These are phyloP conservation scores for Fusarium sarcochroum DNA, from an alignment of 2,329 filamentous ascomycete species.

Conservation along the genomic window DNA sequence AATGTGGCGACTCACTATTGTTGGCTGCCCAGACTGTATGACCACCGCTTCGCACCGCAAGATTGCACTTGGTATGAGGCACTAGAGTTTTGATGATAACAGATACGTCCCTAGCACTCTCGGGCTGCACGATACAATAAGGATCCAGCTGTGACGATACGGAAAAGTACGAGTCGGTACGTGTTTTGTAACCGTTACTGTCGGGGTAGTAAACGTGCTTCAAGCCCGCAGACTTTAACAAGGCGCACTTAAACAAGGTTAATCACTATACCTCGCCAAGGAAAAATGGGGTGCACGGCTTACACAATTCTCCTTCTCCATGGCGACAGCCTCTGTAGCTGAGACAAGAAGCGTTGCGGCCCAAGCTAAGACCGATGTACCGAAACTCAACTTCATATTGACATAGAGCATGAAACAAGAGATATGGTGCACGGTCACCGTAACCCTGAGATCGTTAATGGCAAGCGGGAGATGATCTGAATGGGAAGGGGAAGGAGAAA, in stretches of 20 bases:
- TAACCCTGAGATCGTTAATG: not conserved
- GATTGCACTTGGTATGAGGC: slow-evolving; percentile 1
- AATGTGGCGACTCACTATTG: slow-evolving; percentile 4
- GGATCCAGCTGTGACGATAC: slow-evolving; percentile 38
- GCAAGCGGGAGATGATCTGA: slow-evolving; percentile 2
- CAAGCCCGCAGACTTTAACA: slow-evolving; percentile 24
- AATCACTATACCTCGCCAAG: not conserved
- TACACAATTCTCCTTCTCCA: slow-evolving; percentile 14
- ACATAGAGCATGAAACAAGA: slow-evolving; percentile 2
- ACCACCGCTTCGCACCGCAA: slow-evolving; percentile 19
- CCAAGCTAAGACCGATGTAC: slow-evolving; percentile 17
- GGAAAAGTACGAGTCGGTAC: slow-evolving; percentile 46
- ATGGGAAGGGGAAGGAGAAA: not conserved
- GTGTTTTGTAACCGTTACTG: slow-evolving; percentile 26
- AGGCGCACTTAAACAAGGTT: slow-evolving; percentile 21
- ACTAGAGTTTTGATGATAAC: slow-evolving; percentile 16
- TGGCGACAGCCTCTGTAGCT: not conserved
- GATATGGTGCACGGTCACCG: not conserved
- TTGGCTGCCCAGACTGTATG: slow-evolving; percentile 27
- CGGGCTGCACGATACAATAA: slow-evolving; percentile 48
- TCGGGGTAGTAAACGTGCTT: slow-evolving; percentile 30
- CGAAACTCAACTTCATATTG: slow-evolving; percentile 11
- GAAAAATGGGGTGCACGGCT: not conserved
- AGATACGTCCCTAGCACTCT: slow-evolving; percentile 43
- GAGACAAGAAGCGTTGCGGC: slow-evolving; percentile 1